These are phyloP conservation scores for Vigna radiata DNA, from an alignment of 306 rosid genomes.

Conservation along the genomic window DNA sequence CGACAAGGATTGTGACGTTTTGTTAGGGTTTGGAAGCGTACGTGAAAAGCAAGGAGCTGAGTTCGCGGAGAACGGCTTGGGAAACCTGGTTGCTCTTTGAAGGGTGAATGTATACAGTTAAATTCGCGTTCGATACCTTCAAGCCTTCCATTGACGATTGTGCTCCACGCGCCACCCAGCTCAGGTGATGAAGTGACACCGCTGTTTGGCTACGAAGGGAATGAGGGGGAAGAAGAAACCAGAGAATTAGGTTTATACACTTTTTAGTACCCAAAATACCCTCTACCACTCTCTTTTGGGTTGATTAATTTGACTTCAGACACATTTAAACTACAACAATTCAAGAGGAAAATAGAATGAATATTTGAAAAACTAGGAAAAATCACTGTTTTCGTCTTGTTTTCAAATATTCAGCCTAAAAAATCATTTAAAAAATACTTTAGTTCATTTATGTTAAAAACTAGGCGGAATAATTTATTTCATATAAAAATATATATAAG, in stretches of 20 bases:
- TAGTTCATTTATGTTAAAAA: too few relatives aligned
- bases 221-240: not conserved
- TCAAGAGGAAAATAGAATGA: too few relatives aligned
- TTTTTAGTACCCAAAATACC: too few relatives aligned
- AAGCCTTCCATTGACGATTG: constrained; percentile 62
- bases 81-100: constrained; percentile 58
- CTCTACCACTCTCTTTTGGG: too few relatives aligned
- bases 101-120: constrained; percentile 70
- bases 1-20: not conserved
- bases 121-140: constrained; percentile 69
- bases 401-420: too few relatives aligned
- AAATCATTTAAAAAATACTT: too few relatives aligned
- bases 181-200: not conserved
- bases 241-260: not conserved
- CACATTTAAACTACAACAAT: too few relatives aligned
- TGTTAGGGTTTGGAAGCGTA: constrained; percentile 20
- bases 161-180: not conserved
- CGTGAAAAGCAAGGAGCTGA: constrained; percentile 78
- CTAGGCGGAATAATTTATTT: too few relatives aligned
- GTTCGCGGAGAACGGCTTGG: constrained; percentile 70
- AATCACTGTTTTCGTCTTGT: too few relatives aligned
- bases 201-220: not conserved
- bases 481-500: too few relatives aligned
- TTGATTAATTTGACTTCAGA: too few relatives aligned
- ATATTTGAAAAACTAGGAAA: too few relatives aligned